Percentiles rank a stretch among this genome's conserved stretches.
phyloP scores from a whole-genome alignment of 2,329 filamentous ascomycete genomes.

The Stagonosporopsis tanaceti region DNA sequence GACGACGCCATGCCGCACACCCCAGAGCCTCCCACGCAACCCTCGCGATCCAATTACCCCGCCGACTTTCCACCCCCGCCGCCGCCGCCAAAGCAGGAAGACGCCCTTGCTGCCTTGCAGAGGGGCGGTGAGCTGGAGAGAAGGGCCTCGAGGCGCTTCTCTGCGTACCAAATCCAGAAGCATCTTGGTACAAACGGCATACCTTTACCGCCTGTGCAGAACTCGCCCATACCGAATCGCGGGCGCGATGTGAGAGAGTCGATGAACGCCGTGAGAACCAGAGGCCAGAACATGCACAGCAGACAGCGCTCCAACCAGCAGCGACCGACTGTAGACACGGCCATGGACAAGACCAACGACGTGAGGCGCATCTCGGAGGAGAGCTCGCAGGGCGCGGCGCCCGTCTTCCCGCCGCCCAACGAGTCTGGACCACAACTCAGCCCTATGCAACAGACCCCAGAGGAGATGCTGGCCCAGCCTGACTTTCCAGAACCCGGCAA shows the following conservation, averaged over 20 bases:
- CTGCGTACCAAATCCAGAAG: constrained; percentile 95
- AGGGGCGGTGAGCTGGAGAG: constrained; percentile 91
- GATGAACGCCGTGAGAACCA: constrained; percentile 72
- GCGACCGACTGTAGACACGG: constrained; percentile 62
- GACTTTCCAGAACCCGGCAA: constrained; percentile 42
- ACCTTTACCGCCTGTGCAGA: constrained; percentile 80
- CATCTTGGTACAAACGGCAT: constrained; percentile 88
- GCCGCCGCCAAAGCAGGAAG: constrained; percentile 83
- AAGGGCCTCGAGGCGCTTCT: constrained; percentile 90
- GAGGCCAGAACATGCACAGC: constrained; percentile 63
- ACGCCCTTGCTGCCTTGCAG: constrained; percentile 89
- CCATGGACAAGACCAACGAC: constrained; percentile 63
- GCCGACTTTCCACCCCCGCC: constrained; percentile 74
- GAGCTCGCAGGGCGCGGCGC: constrained; percentile 51
- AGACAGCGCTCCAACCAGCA: constrained; percentile 60
- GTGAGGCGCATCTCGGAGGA: constrained; percentile 70
- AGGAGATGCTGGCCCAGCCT: constrained; percentile 66
- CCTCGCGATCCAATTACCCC: constrained; percentile 54
- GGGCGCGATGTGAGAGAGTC: constrained; percentile 86
- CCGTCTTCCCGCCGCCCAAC: constrained; percentile 46
- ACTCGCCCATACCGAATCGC: constrained; percentile 82
- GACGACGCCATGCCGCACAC: constrained; percentile 60
- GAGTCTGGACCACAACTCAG: constrained; percentile 43
- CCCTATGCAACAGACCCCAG: constrained; percentile 63
- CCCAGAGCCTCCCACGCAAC: constrained; percentile 39